Evolutionary conservation across 78 protist genomes (phyloP).

Genomic region (Goniomonas avonlea): DNA sequence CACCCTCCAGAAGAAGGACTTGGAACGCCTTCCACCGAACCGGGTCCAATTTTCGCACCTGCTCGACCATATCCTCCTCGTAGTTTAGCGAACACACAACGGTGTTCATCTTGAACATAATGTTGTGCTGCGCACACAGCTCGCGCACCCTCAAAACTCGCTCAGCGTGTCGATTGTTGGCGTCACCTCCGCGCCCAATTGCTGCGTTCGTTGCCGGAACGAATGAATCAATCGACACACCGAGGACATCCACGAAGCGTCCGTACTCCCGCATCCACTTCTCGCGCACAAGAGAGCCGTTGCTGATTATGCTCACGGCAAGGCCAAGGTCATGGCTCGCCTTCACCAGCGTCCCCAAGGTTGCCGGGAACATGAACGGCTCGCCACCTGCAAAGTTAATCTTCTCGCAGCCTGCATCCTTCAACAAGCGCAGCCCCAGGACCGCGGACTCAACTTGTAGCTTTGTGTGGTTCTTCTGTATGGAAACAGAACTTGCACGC

Average conservation of each 20-base stretch:
- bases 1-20: constrained; percentile 3
- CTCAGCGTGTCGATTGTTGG: neutral
- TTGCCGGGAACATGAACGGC: constrained; percentile 20
- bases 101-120: constrained; percentile 26
- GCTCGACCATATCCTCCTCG: constrained; percentile 1
- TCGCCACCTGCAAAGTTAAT: constrained; percentile 36
- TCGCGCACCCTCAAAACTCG: too few relatives aligned
- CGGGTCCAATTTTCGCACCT: neutral
- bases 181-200: constrained; percentile 2
- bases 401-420: constrained; percentile 28
- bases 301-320: constrained; percentile 1
- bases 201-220: neutral
- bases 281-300: neutral
- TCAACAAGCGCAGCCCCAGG: neutral
- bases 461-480: neutral
- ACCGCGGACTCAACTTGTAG: neutral
- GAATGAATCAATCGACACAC: neutral
- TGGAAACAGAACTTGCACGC: constrained; percentile 29
- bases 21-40: constrained; percentile 28
- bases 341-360: neutral
- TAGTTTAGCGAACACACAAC: constrained; percentile 9
- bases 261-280: neutral
- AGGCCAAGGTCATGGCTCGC: neutral
- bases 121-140: too few relatives aligned
- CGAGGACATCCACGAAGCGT: neutral